Evolutionary conservation across 306 rosid genomes (phyloP), one percentile per base, ranked within the genome.

Genomic region (Leucaena leucocephala): DNA sequence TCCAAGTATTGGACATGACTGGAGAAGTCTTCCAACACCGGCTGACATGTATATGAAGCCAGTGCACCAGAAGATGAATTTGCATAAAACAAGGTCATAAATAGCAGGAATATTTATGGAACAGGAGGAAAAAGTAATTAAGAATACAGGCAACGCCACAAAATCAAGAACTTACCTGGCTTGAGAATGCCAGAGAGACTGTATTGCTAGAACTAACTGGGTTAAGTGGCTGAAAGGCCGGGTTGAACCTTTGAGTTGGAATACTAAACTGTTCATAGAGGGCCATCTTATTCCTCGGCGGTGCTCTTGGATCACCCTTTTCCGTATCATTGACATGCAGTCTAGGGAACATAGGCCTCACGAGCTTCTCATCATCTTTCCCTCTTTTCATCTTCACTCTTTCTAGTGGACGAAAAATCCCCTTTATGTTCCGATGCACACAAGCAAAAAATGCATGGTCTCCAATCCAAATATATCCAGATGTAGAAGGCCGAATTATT

Each of bases 221-320:
- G 49, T 83, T 79, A 38, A 6, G 84, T 64, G 92, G 84, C 76
- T 80, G 35, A 69, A 49, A 77, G 36, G 84, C 86, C 0, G 82
- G 78, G 78, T 76, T 88, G 83, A 84, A 87, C 78, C 91, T 86
- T 84, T 89, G 97, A 78, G 97, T 90, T 7, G 99, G 97, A 74
- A 95, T 86, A 84, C 96, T 93, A 52, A 93, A 88, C 78, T 89
- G 99, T 59, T 95, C 99, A 76, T 95, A 95, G 14, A 95, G 90
- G n/a, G 99, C 99, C 99, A 95, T 95, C 92, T 95, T 95, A 81
- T 95, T 95, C 93, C 99, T 95, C 27, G 99, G 99, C 44, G 99
- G 99, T 17, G 99, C 97, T 88, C 97, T 93, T 35, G 99, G 99
- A 71, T 98, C 97, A 85, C 99, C 99, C 86, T 89, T 95, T 67